Percentiles rank a stretch among this genome's conserved stretches.
phyloP scores from a whole-genome alignment of 1,284 basidiomycete species.

The Pseudozyma pruni region DNA sequence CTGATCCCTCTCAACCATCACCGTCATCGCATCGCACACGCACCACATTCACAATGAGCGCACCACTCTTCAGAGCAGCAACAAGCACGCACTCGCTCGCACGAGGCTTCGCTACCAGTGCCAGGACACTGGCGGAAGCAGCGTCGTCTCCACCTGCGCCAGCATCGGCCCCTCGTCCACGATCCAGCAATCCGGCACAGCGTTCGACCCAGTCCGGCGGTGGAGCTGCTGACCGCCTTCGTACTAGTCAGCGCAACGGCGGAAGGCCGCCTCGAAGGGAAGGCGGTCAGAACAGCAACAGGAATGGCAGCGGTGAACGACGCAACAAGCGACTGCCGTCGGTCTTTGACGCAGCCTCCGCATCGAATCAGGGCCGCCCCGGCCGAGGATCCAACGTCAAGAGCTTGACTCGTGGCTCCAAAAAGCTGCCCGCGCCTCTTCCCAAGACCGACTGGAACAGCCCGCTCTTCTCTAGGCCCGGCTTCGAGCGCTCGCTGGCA shows the following conservation, averaged over 20 bases:
- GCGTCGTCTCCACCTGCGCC: constrained; percentile 8
- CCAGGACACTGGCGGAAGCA: constrained; percentile 9
- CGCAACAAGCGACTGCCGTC: constrained; percentile 35
- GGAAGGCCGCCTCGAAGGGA: not conserved
- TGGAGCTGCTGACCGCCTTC: constrained; percentile 17
- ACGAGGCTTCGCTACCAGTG: constrained; percentile 20
- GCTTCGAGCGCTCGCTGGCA: constrained; percentile 26
- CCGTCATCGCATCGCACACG: too few relatives aligned
- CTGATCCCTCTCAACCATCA: too few relatives aligned
- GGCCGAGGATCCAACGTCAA: constrained; percentile 6
- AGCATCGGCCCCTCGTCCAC: constrained; percentile 15
- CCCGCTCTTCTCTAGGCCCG: constrained; percentile 27
- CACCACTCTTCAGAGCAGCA: too few relatives aligned
- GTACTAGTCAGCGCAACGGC: constrained; percentile 11
- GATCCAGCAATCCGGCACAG: constrained; percentile 14
- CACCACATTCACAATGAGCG: too few relatives aligned
- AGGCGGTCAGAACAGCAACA: constrained; percentile 10
- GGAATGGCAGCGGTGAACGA: constrained; percentile 20
- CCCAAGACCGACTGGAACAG: constrained; percentile 43
- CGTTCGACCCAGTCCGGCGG: constrained; percentile 7
- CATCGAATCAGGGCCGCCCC: constrained; percentile 2
- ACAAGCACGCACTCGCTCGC: constrained; percentile 1
- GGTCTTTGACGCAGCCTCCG: constrained; percentile 25
- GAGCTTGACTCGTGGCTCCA: not conserved
- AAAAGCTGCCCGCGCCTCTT: constrained; percentile 19